Conservation (phyloP, 495 filamentous ascomycete species). For the Terfezia claveryi region DNA sequence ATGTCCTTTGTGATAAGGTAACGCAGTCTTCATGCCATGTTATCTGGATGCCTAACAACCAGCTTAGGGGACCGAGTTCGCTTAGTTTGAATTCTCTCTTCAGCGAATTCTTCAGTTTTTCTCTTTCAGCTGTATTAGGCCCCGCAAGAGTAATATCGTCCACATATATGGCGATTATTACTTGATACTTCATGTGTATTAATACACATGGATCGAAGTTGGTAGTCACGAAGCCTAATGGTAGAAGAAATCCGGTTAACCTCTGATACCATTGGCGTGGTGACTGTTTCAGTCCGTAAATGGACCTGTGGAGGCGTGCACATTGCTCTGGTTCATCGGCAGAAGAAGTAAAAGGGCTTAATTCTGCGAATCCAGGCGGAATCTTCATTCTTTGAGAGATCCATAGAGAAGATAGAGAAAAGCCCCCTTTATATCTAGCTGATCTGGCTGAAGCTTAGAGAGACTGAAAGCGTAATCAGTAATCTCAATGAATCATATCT, state of each 20-base stretch:
- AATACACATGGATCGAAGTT: conserved; percentile 4
- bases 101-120: not conserved
- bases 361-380: too few relatives aligned
- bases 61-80: not conserved
- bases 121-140: not conserved
- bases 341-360: too few relatives aligned
- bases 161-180: not conserved
- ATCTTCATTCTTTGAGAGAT: too few relatives aligned
- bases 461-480: too few relatives aligned
- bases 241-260: conserved; percentile 1
- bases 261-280: conserved; percentile 5
- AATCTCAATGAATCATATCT: too few relatives aligned
- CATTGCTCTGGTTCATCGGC: not conserved
- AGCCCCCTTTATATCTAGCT: too few relatives aligned
- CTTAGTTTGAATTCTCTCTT: conserved; percentile 1
- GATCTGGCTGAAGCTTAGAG: too few relatives aligned
- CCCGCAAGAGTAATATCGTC: conserved; percentile 1
- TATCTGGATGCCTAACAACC: not conserved
- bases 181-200: not conserved
- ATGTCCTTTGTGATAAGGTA: not conserved
- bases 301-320: not conserved
- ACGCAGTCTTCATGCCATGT: not conserved
- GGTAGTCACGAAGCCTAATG: not conserved
- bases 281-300: conserved; percentile 12
- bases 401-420: too few relatives aligned